These are phyloP conservation scores for Eucalyptus sideroxylon DNA, from an alignment of 345 rosid genomes.

Conservation along the genomic window DNA sequence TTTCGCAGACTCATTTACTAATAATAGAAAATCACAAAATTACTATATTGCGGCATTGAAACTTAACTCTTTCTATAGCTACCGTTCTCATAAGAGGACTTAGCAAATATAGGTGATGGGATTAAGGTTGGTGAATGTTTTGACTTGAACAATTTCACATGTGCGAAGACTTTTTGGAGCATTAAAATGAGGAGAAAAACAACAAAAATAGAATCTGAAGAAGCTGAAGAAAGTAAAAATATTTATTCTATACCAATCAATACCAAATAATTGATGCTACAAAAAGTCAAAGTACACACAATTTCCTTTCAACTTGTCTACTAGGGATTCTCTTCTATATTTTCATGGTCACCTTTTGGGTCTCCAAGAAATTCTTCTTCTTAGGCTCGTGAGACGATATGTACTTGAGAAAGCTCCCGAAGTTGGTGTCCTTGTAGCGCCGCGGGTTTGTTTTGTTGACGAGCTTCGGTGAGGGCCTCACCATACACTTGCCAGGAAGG, in stretches of 20 bases:
- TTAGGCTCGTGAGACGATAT: slow-evolving; percentile 53
- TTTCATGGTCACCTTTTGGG: slow-evolving; percentile 29
- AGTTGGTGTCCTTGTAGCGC: slow-evolving; percentile 54
- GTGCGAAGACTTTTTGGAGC: background rate
- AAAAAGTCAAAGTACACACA: background rate
- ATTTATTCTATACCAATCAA: background rate
- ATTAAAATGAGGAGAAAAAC: background rate
- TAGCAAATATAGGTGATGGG: background rate
- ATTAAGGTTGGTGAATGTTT: background rate
- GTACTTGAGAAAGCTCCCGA: slow-evolving; percentile 58
- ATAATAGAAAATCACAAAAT: background rate
- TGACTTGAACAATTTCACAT: background rate
- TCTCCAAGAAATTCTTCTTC: slow-evolving; percentile 65
- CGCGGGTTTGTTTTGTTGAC: slow-evolving; percentile 33
- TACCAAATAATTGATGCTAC: background rate
- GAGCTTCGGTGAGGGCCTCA: slow-evolving; percentile 42
- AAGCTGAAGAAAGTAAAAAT: background rate
- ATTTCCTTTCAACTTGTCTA: background rate
- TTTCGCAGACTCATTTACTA: background rate
- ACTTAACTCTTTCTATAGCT: background rate
- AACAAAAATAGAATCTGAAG: background rate
- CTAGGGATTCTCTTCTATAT: background rate
- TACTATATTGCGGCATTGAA: background rate
- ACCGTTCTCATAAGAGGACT: background rate
- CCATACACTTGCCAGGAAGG: slow-evolving; percentile 23